Evolutionary conservation across 805 yeast genomes (phyloP).

Genomic region (Lachancea fermentati): DNA sequence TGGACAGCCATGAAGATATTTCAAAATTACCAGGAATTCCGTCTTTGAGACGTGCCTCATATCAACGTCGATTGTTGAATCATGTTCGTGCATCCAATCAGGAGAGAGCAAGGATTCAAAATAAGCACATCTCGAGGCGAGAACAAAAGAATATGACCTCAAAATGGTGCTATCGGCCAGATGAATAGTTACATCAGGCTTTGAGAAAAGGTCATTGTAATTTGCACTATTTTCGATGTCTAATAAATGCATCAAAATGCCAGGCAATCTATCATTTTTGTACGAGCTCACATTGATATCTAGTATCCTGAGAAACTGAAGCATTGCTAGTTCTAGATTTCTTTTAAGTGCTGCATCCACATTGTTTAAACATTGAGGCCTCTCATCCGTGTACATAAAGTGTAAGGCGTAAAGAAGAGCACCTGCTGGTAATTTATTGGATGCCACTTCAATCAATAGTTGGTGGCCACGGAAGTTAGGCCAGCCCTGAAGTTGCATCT

Average conservation of each 20-base stretch:
- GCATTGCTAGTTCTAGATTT: constrained; percentile 1
- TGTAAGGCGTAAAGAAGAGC: constrained; percentile 13
- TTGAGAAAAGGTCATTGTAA: background rate
- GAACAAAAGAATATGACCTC: constrained; percentile 44
- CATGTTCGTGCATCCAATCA: constrained; percentile 42
- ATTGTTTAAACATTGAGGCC: constrained; percentile 6
- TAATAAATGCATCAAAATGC: background rate
- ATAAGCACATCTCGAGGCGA: constrained; percentile 54
- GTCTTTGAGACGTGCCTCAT: constrained; percentile 36
- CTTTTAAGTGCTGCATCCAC: background rate
- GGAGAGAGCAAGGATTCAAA: constrained; percentile 54
- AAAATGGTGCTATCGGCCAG: constrained; percentile 43
- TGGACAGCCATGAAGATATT: constrained; percentile 49
- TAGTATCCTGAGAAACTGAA: constrained; percentile 3
- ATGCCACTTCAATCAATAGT: constrained; percentile 3
- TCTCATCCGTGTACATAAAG: constrained; percentile 25
- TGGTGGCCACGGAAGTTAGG: background rate
- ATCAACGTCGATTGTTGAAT: constrained; percentile 27
- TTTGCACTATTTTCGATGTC: background rate
- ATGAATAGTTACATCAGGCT: constrained; percentile 40
- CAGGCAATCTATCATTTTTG: constrained; percentile 3
- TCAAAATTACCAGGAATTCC: constrained; percentile 46
- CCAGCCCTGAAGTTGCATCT: background rate
- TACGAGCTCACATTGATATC: constrained; percentile 7
- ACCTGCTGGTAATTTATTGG: constrained; percentile 1